Evolutionary conservation across 768 basidiomycete genomes (phyloP).

Genomic region (Dictyophora rubrovolvata): DNA sequence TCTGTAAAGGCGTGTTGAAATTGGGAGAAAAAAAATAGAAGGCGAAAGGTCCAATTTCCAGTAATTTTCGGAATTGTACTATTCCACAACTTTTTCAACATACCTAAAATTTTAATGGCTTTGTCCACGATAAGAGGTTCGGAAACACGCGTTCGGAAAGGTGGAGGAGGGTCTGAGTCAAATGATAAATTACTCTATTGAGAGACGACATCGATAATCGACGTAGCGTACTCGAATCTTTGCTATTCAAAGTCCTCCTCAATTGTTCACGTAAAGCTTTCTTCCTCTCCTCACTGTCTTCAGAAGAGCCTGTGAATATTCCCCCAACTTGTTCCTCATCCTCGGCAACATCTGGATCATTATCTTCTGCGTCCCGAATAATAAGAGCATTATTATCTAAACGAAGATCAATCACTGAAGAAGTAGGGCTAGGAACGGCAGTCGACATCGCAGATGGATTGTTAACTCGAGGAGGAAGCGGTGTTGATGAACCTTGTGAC

Average conservation of each 20-base stretch:
- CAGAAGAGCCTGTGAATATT: slow-evolving; percentile 32
- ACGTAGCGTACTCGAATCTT: slow-evolving; percentile 38
- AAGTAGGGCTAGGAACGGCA: slow-evolving; percentile 41
- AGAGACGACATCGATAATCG: not conserved
- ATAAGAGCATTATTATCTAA: slow-evolving; percentile 49
- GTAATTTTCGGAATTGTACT: not conserved
- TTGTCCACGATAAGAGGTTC: not conserved
- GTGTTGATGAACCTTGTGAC: slow-evolving; percentile 2
- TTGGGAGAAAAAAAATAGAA: no score
- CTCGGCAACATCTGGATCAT: slow-evolving; percentile 29
- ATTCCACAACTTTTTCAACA: not conserved
- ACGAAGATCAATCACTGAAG: slow-evolving; percentile 60
- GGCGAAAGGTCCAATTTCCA: not conserved
- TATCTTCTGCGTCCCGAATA: slow-evolving; percentile 58
- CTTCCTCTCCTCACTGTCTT: slow-evolving; percentile 48
- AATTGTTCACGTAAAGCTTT: slow-evolving; percentile 61
- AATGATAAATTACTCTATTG: not conserved
- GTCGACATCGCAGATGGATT: not conserved
- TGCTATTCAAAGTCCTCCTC: slow-evolving; percentile 51
- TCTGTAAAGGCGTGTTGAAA: slow-evolving; percentile 1
- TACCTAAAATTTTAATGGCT: not conserved
- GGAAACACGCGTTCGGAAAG: not conserved
- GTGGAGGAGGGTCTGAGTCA: not conserved
- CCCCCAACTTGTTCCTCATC: slow-evolving; percentile 43
- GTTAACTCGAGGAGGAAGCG: slow-evolving; percentile 4